phyloP scores from a whole-genome alignment of 306 rosid species.

The Pyrus bretschneideri region DNA sequence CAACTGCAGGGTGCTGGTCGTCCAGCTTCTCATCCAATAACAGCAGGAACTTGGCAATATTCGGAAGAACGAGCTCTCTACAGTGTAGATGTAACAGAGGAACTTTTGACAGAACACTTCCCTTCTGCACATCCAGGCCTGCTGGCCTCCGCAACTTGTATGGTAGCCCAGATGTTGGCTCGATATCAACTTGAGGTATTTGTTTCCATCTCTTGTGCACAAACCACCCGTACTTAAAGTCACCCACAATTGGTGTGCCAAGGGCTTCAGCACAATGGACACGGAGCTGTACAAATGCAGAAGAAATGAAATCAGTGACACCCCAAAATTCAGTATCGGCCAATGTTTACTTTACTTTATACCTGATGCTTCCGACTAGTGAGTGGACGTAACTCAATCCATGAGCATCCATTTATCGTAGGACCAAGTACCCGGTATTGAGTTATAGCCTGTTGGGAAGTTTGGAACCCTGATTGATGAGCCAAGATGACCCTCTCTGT shows the following conservation, averaged over 20 bases:
- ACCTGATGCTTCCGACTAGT: constrained; percentile 94
- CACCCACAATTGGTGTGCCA: constrained; percentile 94
- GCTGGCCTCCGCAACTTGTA: constrained; percentile 80
- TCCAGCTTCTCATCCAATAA: constrained; percentile 35
- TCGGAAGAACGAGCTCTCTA: constrained; percentile 82
- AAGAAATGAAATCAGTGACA: constrained; percentile 1
- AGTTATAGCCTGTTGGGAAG: constrained; percentile 82
- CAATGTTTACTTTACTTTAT: not conserved
- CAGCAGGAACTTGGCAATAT: constrained; percentile 58
- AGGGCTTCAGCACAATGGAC: constrained; percentile 99
- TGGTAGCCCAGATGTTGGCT: constrained; percentile 62
- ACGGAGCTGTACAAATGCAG: constrained; percentile 49
- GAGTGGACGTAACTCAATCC: constrained; percentile 82
- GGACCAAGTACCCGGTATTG: constrained; percentile 93
- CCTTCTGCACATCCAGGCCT: constrained; percentile 85
- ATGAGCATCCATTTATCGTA: constrained; percentile 85
- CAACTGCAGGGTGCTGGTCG: constrained; percentile 25
- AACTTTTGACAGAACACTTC: constrained; percentile 89
- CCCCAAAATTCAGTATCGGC: not conserved
- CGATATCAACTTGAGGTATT: constrained; percentile 62
- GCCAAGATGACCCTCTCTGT: constrained; percentile 88
- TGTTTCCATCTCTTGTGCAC: constrained; percentile 83
- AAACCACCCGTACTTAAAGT: constrained; percentile 91
- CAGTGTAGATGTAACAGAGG: constrained; percentile 85
- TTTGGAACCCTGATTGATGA: constrained; percentile 58